Percentiles rank a stretch among this genome's conserved stretches.
These are phyloP conservation scores for Schwanniomyces occidentalis DNA, from an alignment of 805 yeast species.

Conservation along the genomic window DNA sequence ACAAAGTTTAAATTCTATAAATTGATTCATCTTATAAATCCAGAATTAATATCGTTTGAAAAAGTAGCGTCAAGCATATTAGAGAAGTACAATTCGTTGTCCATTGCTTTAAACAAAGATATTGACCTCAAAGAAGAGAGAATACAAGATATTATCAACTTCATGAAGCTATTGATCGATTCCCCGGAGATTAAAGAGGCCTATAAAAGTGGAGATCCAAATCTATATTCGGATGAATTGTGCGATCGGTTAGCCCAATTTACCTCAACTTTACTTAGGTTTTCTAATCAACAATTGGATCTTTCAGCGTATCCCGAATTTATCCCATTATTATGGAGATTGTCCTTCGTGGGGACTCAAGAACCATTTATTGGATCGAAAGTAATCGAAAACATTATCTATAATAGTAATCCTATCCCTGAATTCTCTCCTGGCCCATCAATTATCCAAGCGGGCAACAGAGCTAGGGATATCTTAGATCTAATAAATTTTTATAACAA, in stretches of 20 bases:
- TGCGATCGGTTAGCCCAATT: slow-evolving; percentile 28
- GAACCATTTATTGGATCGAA: slow-evolving; percentile 21
- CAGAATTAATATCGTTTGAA: slow-evolving; percentile 24
- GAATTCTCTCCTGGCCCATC: slow-evolving; percentile 6
- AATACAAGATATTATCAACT: slow-evolving; percentile 28
- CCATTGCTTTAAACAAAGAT: slow-evolving; percentile 8
- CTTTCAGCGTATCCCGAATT: slow-evolving; percentile 27
- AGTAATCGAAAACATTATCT: slow-evolving; percentile 24
- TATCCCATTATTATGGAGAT: slow-evolving; percentile 36
- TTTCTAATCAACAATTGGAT: slow-evolving; percentile 24
- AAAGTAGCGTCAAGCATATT: slow-evolving; percentile 23
- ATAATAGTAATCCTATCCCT: slow-evolving; percentile 12
- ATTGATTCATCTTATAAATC: slow-evolving; percentile 25
- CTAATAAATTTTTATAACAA: slow-evolving; percentile 22
- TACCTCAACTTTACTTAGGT: slow-evolving; percentile 24
- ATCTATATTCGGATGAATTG: slow-evolving; percentile 16
- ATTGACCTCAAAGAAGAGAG: slow-evolving; percentile 17
- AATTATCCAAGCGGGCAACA: slow-evolving; percentile 23
- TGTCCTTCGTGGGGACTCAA: slow-evolving; percentile 19
- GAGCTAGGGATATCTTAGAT: slow-evolving; percentile 30
- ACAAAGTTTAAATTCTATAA: slow-evolving; percentile 23
- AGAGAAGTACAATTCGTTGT: slow-evolving; percentile 28
- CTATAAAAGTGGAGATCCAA: slow-evolving; percentile 5
- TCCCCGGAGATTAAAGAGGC: slow-evolving; percentile 20
- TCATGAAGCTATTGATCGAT: slow-evolving; percentile 35